Evolutionary conservation across 2,329 filamentous ascomycete genomes (phyloP), one percentile per base, ranked within the genome.

Genomic region (Alternaria brassicae): DNA sequence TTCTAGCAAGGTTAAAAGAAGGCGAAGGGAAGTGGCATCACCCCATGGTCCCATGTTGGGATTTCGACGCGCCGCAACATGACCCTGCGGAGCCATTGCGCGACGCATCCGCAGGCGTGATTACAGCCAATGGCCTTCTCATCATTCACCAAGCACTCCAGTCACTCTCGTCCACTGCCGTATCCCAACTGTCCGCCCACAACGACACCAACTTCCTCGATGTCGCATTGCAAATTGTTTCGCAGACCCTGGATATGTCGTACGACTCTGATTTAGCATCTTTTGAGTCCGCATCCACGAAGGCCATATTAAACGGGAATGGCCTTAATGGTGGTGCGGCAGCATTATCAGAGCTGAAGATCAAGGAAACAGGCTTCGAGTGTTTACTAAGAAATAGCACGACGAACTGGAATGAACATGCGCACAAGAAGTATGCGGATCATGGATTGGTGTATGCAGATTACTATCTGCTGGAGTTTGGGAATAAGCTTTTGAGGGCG

Each of bases 401-500:
- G 1, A 81, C 81, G 10, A 83, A 83, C 54, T 81, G 82, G 61
- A 81, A 80, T 44, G 74, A 81, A 58, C 78, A 79, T 68, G 81
- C 81, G 9, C 80, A 80, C 23, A 73, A 77, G 45, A 74, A 77
- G 32, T 82, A 81, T 69, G 77, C 77, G 6, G 73, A 83, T 53
- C 81, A 83, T 67, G 81, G 81, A 1, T 60, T 84, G 19, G 81
- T 84, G 0, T 84, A 84, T 65, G 82, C 82, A 0, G 82, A 84
- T 58, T 84, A 84, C 62, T 83, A 77, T 56, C 77, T 83, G 30
- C 56, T 84, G 13, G 71, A 82, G 30, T 76, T 81, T 34, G 81
- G 82, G 6, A 84, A 84, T 52, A 77, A 79, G 45, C 62, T 84
- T n/a, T 56, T 84, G 39, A 68, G 75, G 37, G 65, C 69, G 10